Percentiles rank a stretch among this genome's conserved stretches.
These are phyloP conservation scores for Aspergillus phoenicis DNA, from an alignment of 2,329 filamentous ascomycete genomes.

Conservation along the genomic window DNA sequence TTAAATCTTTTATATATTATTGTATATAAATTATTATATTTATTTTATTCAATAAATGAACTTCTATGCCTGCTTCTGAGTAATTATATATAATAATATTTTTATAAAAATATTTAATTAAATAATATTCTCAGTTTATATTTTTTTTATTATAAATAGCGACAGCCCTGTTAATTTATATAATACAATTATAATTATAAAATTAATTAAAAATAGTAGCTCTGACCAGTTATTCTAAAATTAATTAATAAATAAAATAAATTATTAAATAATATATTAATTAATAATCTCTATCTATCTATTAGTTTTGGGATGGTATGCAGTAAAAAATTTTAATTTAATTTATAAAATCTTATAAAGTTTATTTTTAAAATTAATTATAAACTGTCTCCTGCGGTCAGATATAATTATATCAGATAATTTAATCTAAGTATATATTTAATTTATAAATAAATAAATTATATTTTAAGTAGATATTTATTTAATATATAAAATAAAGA, in stretches of 20 bases:
- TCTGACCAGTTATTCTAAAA: neutral
- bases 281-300: neutral
- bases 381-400: neutral
- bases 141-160: neutral
- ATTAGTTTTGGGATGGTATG: neutral
- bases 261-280: too few relatives aligned
- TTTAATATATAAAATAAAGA: neutral
- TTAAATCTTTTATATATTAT: too few relatives aligned
- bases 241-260: neutral
- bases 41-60: too few relatives aligned
- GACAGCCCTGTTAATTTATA: neutral
- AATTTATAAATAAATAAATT: too few relatives aligned
- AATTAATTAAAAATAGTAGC: neutral
- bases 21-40: too few relatives aligned
- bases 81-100: neutral
- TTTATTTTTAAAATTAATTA: too few relatives aligned
- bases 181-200: rapidly evolving
- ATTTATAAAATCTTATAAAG: neutral
- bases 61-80: too few relatives aligned
- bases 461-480: neutral
- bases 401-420: too few relatives aligned
- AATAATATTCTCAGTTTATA: neutral
- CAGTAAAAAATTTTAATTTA: neutral
- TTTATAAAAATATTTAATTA: neutral
- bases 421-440: neutral